These are phyloP conservation scores for Endoconidiophora polonica DNA, from an alignment of 2,329 filamentous ascomycete species.

Conservation along the genomic window DNA sequence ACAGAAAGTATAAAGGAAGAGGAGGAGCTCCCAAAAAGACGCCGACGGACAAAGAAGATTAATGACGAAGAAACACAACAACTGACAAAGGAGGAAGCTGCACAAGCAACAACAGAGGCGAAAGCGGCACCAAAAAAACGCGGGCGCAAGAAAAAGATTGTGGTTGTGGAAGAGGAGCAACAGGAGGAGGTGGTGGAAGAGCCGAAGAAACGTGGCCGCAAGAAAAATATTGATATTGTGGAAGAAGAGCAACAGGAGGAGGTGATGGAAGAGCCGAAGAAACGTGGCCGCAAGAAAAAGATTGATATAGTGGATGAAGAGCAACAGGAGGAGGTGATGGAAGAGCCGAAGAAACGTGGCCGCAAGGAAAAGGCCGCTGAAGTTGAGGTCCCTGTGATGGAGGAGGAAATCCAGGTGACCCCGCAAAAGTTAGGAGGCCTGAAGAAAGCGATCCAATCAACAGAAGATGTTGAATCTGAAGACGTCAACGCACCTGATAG, in stretches of 20 bases:
- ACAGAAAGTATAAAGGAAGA: not conserved
- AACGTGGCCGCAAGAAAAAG: not conserved
- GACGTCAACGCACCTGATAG: not conserved
- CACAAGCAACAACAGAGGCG: not conserved
- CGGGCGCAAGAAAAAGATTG: not conserved
- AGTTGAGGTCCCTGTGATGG: not conserved
- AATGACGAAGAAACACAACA: not conserved
- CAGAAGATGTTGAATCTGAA: not conserved
- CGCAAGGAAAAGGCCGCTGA: not conserved
- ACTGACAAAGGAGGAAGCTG: not conserved
- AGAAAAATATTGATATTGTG: not conserved
- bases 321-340: not conserved
- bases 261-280: not conserved
- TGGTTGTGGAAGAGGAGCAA: not conserved
- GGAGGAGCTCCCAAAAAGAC: not conserved
- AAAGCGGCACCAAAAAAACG: not conserved
- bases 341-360: not conserved
- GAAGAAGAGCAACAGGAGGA: not conserved
- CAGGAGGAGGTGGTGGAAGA: not conserved
- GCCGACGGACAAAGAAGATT: not conserved
- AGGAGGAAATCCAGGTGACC: not conserved
- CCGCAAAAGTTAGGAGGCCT: too few species aligned
- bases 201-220: constrained; percentile 3
- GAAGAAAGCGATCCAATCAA: not conserved
- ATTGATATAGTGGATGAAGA: not conserved